Evolutionary conservation across 2,329 filamentous ascomycete species (phyloP), one percentile per base, ranked within the genome.

Genomic region (Nemania serpens): DNA sequence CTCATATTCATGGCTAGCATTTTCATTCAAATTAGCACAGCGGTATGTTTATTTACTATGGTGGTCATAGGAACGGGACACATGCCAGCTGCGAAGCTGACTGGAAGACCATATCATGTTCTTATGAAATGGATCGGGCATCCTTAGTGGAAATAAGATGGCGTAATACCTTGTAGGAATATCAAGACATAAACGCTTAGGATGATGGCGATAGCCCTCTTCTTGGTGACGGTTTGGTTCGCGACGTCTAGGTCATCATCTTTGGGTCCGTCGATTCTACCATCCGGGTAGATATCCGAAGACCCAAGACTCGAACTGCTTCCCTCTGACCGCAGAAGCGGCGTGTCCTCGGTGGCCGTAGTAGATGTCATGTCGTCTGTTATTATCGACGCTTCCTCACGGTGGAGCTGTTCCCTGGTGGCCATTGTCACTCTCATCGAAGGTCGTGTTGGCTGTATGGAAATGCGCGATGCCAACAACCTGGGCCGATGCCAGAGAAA

Each of bases 1-100:
- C 88, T 91, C 76, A 93, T 91, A 70, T 95, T 95, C 63, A 84
- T 78, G 5, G 83, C 82, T 82, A 3, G 11, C 3, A 17, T 33
- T 42, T 18, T 33, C 11, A 2, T 11, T 18, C 11, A 37, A 29
- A 42, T 61, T 22, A 62, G 58, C 29, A 55, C 9, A 13, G 7
- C 1, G 13, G 13, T 42, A 25, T 10, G 17, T 55, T 42, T 43
- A 11, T 36, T 22, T 43, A 10, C 43, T 36, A 15, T 17, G 29
- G 15, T 15, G 1, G 3, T 15, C 6, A 34, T 20, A 4, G 36
- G 13, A 34, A 39, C n/a, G 17, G 22, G 45, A 17, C n/a, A 51
- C 34, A 13, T 29, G 25, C 25, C 25, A 29, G 25, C 25, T 4
- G 25, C 11, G 13, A 3, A 39, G 18, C 15, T n/a, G 13, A 33